These are phyloP conservation scores for Leptodontidium sp. DNA, from an alignment of 2,329 filamentous ascomycete species.

Conservation along the genomic window DNA sequence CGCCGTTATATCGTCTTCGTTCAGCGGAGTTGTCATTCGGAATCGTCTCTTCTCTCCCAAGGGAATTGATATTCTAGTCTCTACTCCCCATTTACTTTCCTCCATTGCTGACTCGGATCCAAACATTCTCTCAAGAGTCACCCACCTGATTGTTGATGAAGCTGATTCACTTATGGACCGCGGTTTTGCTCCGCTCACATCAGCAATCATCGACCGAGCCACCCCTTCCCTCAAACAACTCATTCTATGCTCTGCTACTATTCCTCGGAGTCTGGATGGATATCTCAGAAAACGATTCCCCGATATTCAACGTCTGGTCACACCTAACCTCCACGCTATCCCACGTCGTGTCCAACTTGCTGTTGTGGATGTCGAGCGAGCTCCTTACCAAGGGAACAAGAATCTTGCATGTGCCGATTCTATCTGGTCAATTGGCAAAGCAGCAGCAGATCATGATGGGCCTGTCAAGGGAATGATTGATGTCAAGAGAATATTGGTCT, in stretches of 20 bases:
- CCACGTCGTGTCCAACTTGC: conserved; percentile 93
- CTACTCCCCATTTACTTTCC: conserved; percentile 88
- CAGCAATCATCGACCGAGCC: conserved; percentile 81
- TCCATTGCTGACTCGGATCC: conserved; percentile 91
- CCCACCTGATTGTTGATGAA: conserved; percentile 90
- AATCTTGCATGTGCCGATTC: conserved; percentile 92
- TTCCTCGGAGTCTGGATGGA: conserved; percentile 86
- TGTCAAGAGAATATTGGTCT: conserved; percentile 88
- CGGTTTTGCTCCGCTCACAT: conserved; percentile 86
- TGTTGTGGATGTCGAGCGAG: conserved; percentile 88
- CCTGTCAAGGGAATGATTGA: conserved; percentile 64
- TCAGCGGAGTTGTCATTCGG: conserved; percentile 81
- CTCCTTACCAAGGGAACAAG: conserved; percentile 95
- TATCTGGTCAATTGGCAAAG: conserved; percentile 91
- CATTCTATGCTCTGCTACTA: conserved; percentile 94
- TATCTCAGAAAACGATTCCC: conserved; percentile 86
- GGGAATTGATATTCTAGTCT: conserved; percentile 85
- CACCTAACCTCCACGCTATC: conserved; percentile 95
- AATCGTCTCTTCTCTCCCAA: conserved; percentile 80
- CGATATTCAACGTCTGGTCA: conserved; percentile 84
- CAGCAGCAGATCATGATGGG: conserved; percentile 67
- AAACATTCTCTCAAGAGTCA: conserved; percentile 90
- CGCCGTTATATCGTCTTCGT: conserved; percentile 80
- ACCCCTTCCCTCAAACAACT: conserved; percentile 85
- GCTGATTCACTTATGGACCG: conserved; percentile 95